Base-by-base conservation (phyloP, 768 basidiomycete genomes). In the Tricholoma matsutake region DNA sequence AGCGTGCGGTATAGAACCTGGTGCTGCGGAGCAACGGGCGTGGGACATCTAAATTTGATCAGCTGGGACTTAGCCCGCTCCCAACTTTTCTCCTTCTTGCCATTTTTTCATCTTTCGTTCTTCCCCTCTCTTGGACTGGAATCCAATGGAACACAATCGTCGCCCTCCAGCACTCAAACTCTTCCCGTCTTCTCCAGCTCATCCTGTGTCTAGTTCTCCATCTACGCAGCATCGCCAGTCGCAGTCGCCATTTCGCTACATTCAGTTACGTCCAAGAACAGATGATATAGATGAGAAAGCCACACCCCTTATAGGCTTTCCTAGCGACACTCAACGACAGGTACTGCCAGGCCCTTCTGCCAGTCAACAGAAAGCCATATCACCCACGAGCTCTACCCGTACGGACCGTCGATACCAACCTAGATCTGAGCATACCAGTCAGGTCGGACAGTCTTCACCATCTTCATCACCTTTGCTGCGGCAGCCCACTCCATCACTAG, bases 191-290 rank as follows among this genome's bases (percentile, higher is more conserved):
- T 72, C 72, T 41, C 70, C 67, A 58, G 66, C 69, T 34, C 69
- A 63, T 43, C 72, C 72, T n/a, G 64, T 71, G 56, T 67, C 69
- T 53, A 69, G 61, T 34, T 64, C 73, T 41, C 69, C 69, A 58
- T 65, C 63, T 57, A 67, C 60, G 53, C 62, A 62, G 54, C 72
- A 70, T 55, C 63, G 61, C 18, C 72, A 71, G 8, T 74, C 72
- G 29, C 69, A 72, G 39, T 73, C 76, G 9, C 74, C 75, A 2
- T 74, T 73, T 59, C 74, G 71, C 49, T 75, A 73, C 62, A 63
- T 75, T 31, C 71, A 76, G 22, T 66, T 69, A 22, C 61, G 63
- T 32, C 61, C 41, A 35, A 18, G 52, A 43, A 45, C 37, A 34
- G 56, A 65, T 35, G 61, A 61, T 39, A 35, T 67, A n/a, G 63